Evolutionary conservation across 306 rosid genomes (phyloP).

Genomic region (Rosa chinensis): DNA sequence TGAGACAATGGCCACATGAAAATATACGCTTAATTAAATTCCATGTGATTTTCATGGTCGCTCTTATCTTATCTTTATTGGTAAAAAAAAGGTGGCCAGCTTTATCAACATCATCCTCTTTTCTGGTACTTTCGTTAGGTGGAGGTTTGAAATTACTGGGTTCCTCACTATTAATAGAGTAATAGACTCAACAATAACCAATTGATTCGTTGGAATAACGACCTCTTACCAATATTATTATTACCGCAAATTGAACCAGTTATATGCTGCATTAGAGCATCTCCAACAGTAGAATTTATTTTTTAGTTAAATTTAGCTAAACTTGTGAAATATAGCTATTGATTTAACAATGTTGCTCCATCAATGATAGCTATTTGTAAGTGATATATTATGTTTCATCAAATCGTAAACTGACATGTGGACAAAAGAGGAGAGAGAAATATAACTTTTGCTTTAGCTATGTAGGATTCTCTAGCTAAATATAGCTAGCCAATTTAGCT

Average conservation of each 20-base stretch:
- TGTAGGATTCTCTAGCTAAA: too few relatives aligned
- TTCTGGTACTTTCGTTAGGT: constrained; percentile 23
- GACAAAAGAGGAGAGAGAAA: too few relatives aligned
- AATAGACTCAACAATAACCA: constrained; percentile 26
- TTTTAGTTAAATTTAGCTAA: too few relatives aligned
- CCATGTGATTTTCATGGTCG: constrained; percentile 8
- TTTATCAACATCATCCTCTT: constrained; percentile 3
- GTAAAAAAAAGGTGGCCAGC: constrained; percentile 12
- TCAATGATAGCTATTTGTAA: too few relatives aligned
- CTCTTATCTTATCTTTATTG: constrained; percentile 16
- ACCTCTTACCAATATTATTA: constrained; percentile 17
- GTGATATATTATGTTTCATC: too few relatives aligned
- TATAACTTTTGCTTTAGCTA: too few relatives aligned
- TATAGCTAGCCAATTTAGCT: too few relatives aligned
- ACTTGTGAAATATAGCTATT: too few relatives aligned
- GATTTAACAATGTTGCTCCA: too few relatives aligned
- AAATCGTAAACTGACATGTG: too few relatives aligned
- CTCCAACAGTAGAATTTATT: too few relatives aligned
- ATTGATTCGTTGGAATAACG: constrained; percentile 15
- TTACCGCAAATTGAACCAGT: not conserved
- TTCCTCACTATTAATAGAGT: constrained; percentile 11
- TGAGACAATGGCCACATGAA: too few relatives aligned
- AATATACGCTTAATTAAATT: not conserved
- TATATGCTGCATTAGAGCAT: not conserved
- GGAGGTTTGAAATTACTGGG: constrained; percentile 17